Evolutionary conservation across 2,329 filamentous ascomycete genomes (phyloP).

Genomic region (Trichoderma pleuroti): DNA sequence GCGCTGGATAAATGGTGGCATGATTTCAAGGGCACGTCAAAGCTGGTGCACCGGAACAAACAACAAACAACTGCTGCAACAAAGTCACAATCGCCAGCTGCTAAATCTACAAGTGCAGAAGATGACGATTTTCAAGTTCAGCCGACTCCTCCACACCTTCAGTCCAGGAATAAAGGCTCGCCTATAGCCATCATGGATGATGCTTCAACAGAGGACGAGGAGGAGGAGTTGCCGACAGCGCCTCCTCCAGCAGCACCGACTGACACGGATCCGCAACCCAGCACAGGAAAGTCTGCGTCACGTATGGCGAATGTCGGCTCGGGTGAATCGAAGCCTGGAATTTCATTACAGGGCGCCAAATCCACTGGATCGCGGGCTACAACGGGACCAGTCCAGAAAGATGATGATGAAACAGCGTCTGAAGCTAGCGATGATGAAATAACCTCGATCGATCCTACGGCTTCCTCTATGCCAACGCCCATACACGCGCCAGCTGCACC

Average conservation of each 20-base stretch:
- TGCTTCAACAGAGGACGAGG: conserved; percentile 34
- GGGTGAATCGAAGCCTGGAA: conserved; percentile 28
- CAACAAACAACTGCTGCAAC: conserved; percentile 12
- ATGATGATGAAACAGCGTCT: conserved; percentile 44
- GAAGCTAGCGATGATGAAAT: conserved; percentile 36
- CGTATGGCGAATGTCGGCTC: conserved; percentile 38
- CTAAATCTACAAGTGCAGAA: conserved; percentile 33
- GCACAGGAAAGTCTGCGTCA: conserved; percentile 21
- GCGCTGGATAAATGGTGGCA: conserved; percentile 50
- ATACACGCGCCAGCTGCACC: conserved; percentile 13
- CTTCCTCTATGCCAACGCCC: conserved; percentile 24
- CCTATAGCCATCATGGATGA: conserved; percentile 25
- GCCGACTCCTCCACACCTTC: conserved; percentile 42
- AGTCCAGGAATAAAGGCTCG: conserved; percentile 26
- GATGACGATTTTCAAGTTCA: conserved; percentile 54
- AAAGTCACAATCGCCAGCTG: conserved; percentile 20
- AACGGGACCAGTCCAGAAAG: conserved; percentile 14
- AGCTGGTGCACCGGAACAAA: conserved; percentile 23
- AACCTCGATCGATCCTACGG: conserved; percentile 22
- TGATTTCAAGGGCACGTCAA: conserved; percentile 35
- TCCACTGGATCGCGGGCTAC: conserved; percentile 10
- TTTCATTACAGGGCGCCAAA: conserved; percentile 23
- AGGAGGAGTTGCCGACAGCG: conserved; percentile 26
- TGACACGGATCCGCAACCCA: conserved; percentile 21
- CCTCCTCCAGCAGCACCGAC: conserved; percentile 21